phyloP scores from a whole-genome alignment of 768 basidiomycete species.

The Phanerodontia chrysosporium region DNA sequence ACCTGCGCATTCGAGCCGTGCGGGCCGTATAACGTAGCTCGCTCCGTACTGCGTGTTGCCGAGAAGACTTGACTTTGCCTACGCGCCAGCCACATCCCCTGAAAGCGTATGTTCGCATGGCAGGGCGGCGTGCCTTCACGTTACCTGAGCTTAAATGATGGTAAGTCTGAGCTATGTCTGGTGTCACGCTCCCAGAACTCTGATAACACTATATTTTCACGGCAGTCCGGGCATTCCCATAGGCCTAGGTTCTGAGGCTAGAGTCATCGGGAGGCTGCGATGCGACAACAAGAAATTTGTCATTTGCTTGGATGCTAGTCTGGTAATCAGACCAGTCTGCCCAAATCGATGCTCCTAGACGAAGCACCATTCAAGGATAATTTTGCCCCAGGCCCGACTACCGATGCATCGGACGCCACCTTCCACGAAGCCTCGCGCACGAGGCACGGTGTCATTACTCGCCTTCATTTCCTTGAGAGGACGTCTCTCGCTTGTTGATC shows the following conservation, averaged over 20 bases:
- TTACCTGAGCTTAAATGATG: conserved; percentile 2
- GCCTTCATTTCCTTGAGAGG: not conserved
- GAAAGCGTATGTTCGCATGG: not conserved
- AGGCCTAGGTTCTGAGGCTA: not conserved
- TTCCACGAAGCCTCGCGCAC: not conserved
- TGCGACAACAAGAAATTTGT: not conserved
- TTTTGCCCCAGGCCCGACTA: not conserved
- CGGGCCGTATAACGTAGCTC: not conserved
- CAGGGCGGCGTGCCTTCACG: not conserved
- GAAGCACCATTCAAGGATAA: not conserved
- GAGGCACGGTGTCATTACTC: not conserved
- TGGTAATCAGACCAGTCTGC: not conserved
- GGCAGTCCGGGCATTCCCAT: not conserved
- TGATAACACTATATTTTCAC: not conserved
- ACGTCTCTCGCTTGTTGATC: not conserved
- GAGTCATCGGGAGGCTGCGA: not conserved
- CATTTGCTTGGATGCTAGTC: not conserved
- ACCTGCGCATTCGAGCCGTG: not conserved
- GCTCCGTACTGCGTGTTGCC: not conserved
- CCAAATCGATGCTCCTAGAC: not conserved
- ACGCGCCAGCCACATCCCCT: not conserved
- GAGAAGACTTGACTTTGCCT: not conserved
- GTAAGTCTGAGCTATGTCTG: not conserved
- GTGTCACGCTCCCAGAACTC: not conserved
- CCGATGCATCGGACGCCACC: not conserved